These are phyloP conservation scores for Salix suchowensis DNA, from an alignment of 345 rosid species.

Conservation along the genomic window DNA sequence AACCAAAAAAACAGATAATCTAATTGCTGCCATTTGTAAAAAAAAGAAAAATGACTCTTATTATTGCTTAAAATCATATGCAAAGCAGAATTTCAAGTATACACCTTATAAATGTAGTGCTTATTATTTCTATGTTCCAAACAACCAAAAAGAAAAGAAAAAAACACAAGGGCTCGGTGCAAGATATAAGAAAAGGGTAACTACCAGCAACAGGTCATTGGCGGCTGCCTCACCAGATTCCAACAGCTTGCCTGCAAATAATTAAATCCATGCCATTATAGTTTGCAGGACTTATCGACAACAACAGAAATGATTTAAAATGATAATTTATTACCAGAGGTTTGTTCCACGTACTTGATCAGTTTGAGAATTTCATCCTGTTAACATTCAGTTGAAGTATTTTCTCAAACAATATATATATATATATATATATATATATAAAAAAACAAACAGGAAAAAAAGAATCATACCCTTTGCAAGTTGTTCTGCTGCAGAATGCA, in stretches of 20 bases:
- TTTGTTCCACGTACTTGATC: slow-evolving; percentile 74
- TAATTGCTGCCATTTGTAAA: background rate
- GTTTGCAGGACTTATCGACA: background rate
- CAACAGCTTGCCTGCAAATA: slow-evolving; percentile 53
- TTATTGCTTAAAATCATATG: background rate
- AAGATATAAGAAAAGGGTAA: background rate
- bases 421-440: background rate
- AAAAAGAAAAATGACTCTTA: background rate
- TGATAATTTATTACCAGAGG: slow-evolving; percentile 50
- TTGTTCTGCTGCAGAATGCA: slow-evolving; percentile 77
- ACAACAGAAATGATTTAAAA: background rate
- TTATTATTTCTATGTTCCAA: background rate
- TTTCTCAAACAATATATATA: background rate
- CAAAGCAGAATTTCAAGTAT: background rate
- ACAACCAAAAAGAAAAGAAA: background rate
- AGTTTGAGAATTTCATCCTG: slow-evolving; percentile 92
- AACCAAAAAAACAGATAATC: background rate
- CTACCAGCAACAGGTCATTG: slow-evolving; percentile 67
- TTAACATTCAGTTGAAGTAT: slow-evolving; percentile 21
- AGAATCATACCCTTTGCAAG: slow-evolving; percentile 60
- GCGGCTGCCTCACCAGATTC: slow-evolving; percentile 47
- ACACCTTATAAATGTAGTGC: background rate
- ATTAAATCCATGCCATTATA: slow-evolving; percentile 15
- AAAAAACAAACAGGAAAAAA: background rate
- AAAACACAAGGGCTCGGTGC: background rate